Evolutionary conservation across 805 yeast genomes (phyloP).

Genomic region (Wickerhamomyces alni): DNA sequence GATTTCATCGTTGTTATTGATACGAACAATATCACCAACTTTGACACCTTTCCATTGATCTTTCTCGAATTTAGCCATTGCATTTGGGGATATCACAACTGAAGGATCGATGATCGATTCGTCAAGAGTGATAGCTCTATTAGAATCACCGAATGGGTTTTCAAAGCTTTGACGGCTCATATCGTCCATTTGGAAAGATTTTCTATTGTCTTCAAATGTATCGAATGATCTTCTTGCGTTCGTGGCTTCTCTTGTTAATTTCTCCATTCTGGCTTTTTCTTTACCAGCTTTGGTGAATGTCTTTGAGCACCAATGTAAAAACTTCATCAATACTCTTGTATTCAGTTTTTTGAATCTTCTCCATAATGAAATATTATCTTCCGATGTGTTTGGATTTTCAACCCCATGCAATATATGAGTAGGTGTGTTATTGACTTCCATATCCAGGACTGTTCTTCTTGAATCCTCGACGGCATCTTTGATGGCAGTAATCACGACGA

Average conservation of each 20-base stretch:
- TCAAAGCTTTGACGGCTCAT: background rate
- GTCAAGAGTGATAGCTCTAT: background rate
- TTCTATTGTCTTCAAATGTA: slow-evolving; percentile 1
- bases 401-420: slow-evolving; percentile 57
- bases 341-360: slow-evolving; percentile 4
- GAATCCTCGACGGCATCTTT: slow-evolving; percentile 82
- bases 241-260: slow-evolving; percentile 4
- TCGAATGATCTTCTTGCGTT: slow-evolving; percentile 1
- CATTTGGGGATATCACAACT: slow-evolving; percentile 1
- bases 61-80: slow-evolving; percentile 24
- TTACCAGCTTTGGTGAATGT: slow-evolving; percentile 18
- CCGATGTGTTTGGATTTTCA: slow-evolving; percentile 52
- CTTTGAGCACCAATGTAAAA: slow-evolving; percentile 18
- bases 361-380: slow-evolving; percentile 53
- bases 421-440: slow-evolving; percentile 67
- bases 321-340: slow-evolving; percentile 1
- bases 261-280: slow-evolving; percentile 13
- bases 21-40: slow-evolving; percentile 70
- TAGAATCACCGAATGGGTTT: slow-evolving; percentile 1
- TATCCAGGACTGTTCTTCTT: slow-evolving; percentile 61
- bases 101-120: background rate
- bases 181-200: slow-evolving; percentile 1
- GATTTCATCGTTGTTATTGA: slow-evolving; percentile 68
- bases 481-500: slow-evolving; percentile 66
- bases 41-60: slow-evolving; percentile 58